Conservation (phyloP, 2,329 filamentous ascomycete species). For the Nigrospora osmanthi region DNA sequence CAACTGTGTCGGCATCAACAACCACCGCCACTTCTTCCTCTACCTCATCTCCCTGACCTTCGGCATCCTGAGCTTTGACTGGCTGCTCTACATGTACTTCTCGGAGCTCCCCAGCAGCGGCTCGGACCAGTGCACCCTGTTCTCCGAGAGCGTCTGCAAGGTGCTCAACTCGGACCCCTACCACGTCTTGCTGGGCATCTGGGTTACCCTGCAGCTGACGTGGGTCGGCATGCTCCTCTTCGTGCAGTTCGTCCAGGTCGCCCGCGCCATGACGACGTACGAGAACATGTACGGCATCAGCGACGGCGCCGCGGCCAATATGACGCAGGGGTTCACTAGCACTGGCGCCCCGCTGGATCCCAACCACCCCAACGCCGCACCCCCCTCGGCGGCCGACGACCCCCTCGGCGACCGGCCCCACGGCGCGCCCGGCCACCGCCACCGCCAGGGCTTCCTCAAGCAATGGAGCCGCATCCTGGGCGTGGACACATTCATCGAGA, state of each 20-base stretch:
- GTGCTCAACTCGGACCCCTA: slow-evolving; percentile 76
- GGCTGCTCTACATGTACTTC: slow-evolving; percentile 66
- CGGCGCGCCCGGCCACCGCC: slow-evolving; percentile 38
- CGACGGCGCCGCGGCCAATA: slow-evolving; percentile 41
- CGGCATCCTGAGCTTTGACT: slow-evolving; percentile 66
- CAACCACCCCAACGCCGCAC: slow-evolving; percentile 52
- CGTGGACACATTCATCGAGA: slow-evolving; percentile 89
- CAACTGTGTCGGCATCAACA: slow-evolving; percentile 93
- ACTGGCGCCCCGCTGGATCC: slow-evolving; percentile 65
- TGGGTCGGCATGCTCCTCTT: slow-evolving; percentile 98
- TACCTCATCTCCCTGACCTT: slow-evolving; percentile 75
- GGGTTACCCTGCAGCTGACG: slow-evolving; percentile 76
- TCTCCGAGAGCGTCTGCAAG: slow-evolving; percentile 68
- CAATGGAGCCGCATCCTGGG: slow-evolving; percentile 82
- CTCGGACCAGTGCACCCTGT: slow-evolving; percentile 59
- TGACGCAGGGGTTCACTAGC: slow-evolving; percentile 71
- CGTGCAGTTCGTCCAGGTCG: slow-evolving; percentile 88
- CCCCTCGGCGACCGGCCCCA: slow-evolving; percentile 26
- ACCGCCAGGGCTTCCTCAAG: slow-evolving; percentile 60
- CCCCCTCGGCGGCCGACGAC: slow-evolving; percentile 33
- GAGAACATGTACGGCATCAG: slow-evolving; percentile 88
- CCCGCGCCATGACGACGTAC: slow-evolving; percentile 88
- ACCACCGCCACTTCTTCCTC: slow-evolving; percentile 89
- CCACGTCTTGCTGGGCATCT: slow-evolving; percentile 70
- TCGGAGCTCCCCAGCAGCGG: slow-evolving; percentile 45